Evolutionary conservation across 371 early-diverging fungal genomes (phyloP).

Genomic region (Encephalitozoon intestinalis): DNA sequence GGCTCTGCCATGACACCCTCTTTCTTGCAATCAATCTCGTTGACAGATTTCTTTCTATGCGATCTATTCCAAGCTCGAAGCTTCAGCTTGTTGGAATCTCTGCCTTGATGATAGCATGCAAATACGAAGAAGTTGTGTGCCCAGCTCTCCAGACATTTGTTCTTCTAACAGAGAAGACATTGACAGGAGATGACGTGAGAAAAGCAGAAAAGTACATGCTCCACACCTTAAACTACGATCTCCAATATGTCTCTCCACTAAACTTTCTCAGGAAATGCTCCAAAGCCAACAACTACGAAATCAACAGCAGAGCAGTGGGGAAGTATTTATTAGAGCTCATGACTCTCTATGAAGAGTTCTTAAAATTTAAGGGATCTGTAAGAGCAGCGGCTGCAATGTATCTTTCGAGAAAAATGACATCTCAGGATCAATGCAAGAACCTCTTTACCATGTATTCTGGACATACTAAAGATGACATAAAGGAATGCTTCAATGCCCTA

Average conservation of each 20-base stretch:
- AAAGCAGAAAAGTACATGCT: slow-evolving; percentile 60
- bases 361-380: slow-evolving; percentile 67
- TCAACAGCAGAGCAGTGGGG: slow-evolving; percentile 75
- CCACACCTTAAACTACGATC: slow-evolving; percentile 54
- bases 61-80: slow-evolving; percentile 71
- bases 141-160: slow-evolving; percentile 55
- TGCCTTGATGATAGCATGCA: slow-evolving; percentile 79
- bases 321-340: slow-evolving; percentile 90
- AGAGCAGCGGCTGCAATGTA: slow-evolving; percentile 75
- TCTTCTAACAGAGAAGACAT: slow-evolving; percentile 43
- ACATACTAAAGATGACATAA: slow-evolving; percentile 28
- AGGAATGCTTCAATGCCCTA: slow-evolving; percentile 35
- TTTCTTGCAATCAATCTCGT: slow-evolving; percentile 82
- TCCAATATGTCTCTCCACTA: slow-evolving; percentile 56
- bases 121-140: slow-evolving; percentile 81
- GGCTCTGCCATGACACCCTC: slow-evolving; percentile 83
- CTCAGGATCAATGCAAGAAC: slow-evolving; percentile 62
- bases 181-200: slow-evolving; percentile 55
- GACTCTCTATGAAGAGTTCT: slow-evolving; percentile 72
- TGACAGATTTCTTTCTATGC: slow-evolving; percentile 81
- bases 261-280: slow-evolving; percentile 55
- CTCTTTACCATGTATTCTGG: slow-evolving; percentile 38
- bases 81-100: slow-evolving; percentile 91
- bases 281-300: slow-evolving; percentile 64
- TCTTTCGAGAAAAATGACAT: slow-evolving; percentile 76